These are phyloP conservation scores for Psidium guajava DNA, from an alignment of 345 rosid species.

Conservation along the genomic window DNA sequence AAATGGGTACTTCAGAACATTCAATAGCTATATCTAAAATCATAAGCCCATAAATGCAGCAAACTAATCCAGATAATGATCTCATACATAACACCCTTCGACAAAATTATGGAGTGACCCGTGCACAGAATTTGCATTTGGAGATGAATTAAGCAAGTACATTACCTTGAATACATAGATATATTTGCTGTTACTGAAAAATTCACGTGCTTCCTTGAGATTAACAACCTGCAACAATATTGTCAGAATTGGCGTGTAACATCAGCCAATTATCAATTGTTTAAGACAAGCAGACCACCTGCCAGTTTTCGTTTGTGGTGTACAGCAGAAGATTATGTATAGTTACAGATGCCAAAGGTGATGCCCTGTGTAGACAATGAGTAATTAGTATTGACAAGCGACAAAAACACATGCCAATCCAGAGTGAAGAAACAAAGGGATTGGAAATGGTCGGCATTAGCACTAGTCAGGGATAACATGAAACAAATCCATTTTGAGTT, in stretches of 20 bases:
- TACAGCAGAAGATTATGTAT: conserved; percentile 72
- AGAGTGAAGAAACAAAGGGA: background rate
- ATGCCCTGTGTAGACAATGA: conserved; percentile 44
- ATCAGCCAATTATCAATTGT: background rate
- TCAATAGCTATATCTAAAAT: background rate
- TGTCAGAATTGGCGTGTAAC: conserved; percentile 1
- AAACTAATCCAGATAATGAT: background rate
- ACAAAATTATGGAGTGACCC: background rate
- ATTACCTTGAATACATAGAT: conserved; percentile 92
- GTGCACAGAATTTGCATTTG: background rate
- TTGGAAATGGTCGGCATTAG: background rate
- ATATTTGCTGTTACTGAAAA: conserved; percentile 56
- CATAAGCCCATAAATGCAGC: background rate
- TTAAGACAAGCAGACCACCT: conserved; percentile 33
- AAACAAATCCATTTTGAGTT: background rate
- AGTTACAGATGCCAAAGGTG: conserved; percentile 91
- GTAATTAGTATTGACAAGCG: background rate
- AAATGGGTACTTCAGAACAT: background rate
- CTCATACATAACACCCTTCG: background rate
- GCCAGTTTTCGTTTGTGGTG: conserved; percentile 93
- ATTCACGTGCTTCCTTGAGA: conserved; percentile 97
- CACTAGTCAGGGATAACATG: background rate
- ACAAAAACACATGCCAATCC: background rate
- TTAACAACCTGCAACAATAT: conserved; percentile 55
- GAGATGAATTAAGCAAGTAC: background rate